Conservation (phyloP, 352 stramenopile genomes). For the Pythium dissotocum region DNA sequence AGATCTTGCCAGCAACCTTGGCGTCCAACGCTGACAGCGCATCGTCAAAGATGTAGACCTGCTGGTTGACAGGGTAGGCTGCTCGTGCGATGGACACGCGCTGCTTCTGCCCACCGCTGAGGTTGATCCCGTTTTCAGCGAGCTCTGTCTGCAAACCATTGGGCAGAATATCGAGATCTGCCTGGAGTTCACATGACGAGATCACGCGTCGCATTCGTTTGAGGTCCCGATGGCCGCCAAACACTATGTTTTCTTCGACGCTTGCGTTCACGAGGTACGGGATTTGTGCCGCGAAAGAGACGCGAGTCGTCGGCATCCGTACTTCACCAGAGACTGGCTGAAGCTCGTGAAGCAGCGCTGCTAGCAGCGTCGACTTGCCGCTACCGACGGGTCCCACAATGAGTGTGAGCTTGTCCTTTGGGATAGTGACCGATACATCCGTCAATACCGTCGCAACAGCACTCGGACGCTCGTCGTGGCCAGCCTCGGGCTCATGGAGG, state of each 20-base stretch:
- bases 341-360: conserved; percentile 95
- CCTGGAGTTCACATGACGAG: conserved; percentile 50
- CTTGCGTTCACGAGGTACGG: conserved; percentile 92
- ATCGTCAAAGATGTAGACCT: conserved; percentile 76
- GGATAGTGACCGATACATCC: conserved; percentile 77
- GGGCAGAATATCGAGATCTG: conserved; percentile 48
- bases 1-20: conserved; percentile 47
- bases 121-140: conserved; percentile 58
- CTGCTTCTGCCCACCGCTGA: conserved; percentile 73
- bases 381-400: conserved; percentile 93
- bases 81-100: conserved; percentile 70
- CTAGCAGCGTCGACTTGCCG: conserved; percentile 96
- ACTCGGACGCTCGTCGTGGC: neutral
- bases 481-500: neutral
- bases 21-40: conserved; percentile 57
- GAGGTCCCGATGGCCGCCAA: conserved; percentile 42
- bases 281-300: conserved; percentile 90
- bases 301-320: conserved; percentile 30
- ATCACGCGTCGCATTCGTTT: conserved; percentile 51
- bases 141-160: conserved; percentile 61
- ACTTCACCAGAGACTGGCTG: conserved; percentile 51
- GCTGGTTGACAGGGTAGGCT: conserved; percentile 48
- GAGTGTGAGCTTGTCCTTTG: conserved; percentile 87
- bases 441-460: neutral
- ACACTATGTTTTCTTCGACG: conserved; percentile 95